Base-by-base conservation (phyloP, 2,329 filamentous ascomycete genomes). In the Scedosporium minutisporum region DNA sequence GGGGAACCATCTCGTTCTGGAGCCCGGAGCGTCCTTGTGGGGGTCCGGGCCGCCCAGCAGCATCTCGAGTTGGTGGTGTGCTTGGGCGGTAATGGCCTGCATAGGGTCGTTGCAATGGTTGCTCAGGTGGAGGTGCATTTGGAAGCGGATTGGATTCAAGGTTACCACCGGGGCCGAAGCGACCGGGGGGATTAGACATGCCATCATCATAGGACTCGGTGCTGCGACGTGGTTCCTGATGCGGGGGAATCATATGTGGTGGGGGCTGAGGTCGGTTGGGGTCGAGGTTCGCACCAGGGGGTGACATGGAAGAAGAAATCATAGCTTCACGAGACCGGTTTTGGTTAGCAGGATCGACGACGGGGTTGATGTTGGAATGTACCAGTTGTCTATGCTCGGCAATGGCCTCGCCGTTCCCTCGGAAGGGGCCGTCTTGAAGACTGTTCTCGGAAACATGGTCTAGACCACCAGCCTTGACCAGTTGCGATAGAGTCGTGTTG, bases 401-500 rank as follows among this genome's bases (percentile, higher is more conserved):
- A 65, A 67, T 70, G 62, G 73, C 69, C 68, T 73, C 71, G 55
- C 65, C 67, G 61, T 62, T 65, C 58, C 58, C 55, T 41, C 33
- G 57, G 57, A 7, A 53, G 25, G 57, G 21, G 18, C 41, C 57
- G 29, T 21, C 29, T 21, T 41, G 29, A 14, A 38, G 3, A 27
- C 33, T 48, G 25, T 44, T 57, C 41, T 44, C 38, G 3, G 44
- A 29, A 14, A 48, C 14, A 57, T 46, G n/a, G 5, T 42, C 44
- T 4, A 57, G 44, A 16, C 51, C 62, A 14, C 58, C 62, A 48
- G 44, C 89, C 67, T 87, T 88, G 38, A 85, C 86, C 71, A 97
- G 80, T 71, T 97, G 91, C 55, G 87, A 82, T 57, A 97, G 79
- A 0, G 93, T 97, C 1, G 86, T 87, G 67, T 82, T 84, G 27